Conservation (phyloP, 352 stramenopile species). For the Pythium guiyangense region DNA sequence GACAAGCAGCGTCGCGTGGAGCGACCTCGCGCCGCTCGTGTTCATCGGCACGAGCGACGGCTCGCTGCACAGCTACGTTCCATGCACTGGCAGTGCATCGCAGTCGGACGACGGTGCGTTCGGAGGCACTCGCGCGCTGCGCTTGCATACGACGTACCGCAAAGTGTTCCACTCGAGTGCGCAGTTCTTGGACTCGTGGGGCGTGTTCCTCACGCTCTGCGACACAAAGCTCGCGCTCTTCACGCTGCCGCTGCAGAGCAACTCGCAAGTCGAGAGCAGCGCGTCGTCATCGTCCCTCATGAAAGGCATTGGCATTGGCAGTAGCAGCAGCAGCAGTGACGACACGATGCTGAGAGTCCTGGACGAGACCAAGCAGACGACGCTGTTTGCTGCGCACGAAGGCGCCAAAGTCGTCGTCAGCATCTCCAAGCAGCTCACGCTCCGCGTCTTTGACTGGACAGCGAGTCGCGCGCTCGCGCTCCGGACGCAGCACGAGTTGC, state of each 20-base stretch:
- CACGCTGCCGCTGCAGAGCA: slow-evolving; percentile 53
- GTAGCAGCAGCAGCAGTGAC: slow-evolving; percentile 1
- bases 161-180: slow-evolving; percentile 50
- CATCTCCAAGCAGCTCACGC: slow-evolving; percentile 54
- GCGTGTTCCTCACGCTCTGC: slow-evolving; percentile 50
- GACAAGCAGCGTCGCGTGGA: slow-evolving; percentile 29
- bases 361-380: slow-evolving; percentile 59
- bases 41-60: slow-evolving; percentile 55
- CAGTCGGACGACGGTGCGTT: background rate
- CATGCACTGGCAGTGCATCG: slow-evolving; percentile 10
- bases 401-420: slow-evolving; percentile 40
- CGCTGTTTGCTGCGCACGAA: slow-evolving; percentile 55
- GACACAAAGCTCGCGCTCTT: slow-evolving; percentile 59
- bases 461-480: slow-evolving; percentile 41
- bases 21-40: slow-evolving; percentile 35
- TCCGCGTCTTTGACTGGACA: slow-evolving; percentile 78
- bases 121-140: slow-evolving; percentile 21
- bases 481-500: slow-evolving; percentile 57
- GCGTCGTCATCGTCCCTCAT: slow-evolving; percentile 8
- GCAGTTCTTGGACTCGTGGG: slow-evolving; percentile 63
- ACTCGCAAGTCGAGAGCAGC: slow-evolving; percentile 31
- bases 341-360: slow-evolving; percentile 23
- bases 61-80: slow-evolving; percentile 53
- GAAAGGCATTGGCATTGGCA: slow-evolving; percentile 10
- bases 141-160: slow-evolving; percentile 57